These are phyloP conservation scores for Xylaria polymorpha DNA, from an alignment of 2,329 filamentous ascomycete species.

Conservation along the genomic window DNA sequence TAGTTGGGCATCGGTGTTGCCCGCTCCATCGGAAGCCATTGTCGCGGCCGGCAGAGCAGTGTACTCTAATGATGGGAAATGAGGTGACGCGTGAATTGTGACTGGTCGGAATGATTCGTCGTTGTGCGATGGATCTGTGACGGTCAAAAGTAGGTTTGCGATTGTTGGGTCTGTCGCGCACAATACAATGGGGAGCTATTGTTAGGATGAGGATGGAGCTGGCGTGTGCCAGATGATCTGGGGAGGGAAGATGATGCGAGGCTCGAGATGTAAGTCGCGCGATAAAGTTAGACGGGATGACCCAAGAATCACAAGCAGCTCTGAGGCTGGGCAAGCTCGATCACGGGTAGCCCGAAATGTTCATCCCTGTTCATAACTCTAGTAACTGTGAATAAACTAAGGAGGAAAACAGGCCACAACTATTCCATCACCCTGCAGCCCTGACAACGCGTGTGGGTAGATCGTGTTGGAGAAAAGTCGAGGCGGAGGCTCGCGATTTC, in stretches of 20 bases:
- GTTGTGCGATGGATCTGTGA: slow-evolving; percentile 12
- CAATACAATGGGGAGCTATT: neutral
- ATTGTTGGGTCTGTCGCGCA: slow-evolving; percentile 1
- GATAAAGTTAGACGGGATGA: slow-evolving; percentile 13
- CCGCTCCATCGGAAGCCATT: slow-evolving; percentile 48
- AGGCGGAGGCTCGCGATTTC: slow-evolving; percentile 18
- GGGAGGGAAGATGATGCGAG: slow-evolving; percentile 6
- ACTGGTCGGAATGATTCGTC: slow-evolving; percentile 10
- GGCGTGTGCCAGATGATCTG: neutral
- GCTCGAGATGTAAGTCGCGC: slow-evolving; percentile 10
- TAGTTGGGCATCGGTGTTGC: slow-evolving; percentile 41
- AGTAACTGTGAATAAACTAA: neutral
- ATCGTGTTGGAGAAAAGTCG: slow-evolving; percentile 15
- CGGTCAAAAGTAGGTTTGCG: neutral
- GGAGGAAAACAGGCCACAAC: neutral
- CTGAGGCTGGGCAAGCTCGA: slow-evolving; percentile 34
- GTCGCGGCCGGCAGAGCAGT: neutral
- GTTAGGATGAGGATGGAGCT: neutral
- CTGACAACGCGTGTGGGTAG: neutral
- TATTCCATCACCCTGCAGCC: neutral
- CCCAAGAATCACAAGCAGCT: slow-evolving; percentile 31
- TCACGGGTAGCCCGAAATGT: slow-evolving; percentile 26
- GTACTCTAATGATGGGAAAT: neutral
- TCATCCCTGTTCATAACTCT: slow-evolving; percentile 32
- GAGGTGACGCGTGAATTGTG: slow-evolving; percentile 18